Conservation (phyloP, 257 asterid species). For the Buddleja alternifolia region DNA sequence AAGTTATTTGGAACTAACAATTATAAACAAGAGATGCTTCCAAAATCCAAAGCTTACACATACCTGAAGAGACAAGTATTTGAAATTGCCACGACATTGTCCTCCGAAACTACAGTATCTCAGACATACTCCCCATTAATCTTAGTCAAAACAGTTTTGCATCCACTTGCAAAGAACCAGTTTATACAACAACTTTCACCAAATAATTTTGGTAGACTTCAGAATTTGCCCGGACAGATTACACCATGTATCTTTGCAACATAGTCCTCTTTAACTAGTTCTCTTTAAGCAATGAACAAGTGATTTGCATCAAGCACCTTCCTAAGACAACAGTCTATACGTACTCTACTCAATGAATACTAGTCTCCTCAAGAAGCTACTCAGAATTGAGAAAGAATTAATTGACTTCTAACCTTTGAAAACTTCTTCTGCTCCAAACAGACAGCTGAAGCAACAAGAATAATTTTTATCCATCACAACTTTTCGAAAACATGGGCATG, state of each 20-base stretch:
- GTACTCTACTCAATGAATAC: constrained; percentile 1
- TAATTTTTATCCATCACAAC: constrained; percentile 1
- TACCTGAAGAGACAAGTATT: too few species aligned
- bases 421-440: neutral
- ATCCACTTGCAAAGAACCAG: neutral
- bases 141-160: constrained; percentile 13
- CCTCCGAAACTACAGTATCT: too few species aligned
- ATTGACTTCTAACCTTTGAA: neutral
- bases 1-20: too few species aligned
- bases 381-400: neutral
- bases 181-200: neutral
- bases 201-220: neutral
- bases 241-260: neutral
- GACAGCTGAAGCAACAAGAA: constrained; percentile 19
- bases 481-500: neutral
- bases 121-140: neutral
- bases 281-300: constrained; percentile 13
- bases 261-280: neutral
- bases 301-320: constrained; percentile 6
- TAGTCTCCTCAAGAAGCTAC: constrained; percentile 3
- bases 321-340: constrained; percentile 3
- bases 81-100: too few species aligned
- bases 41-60: too few species aligned
- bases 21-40: too few species aligned
- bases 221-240: neutral